A percentile compares a stretch with the other conserved stretches of the same genome.
These are phyloP conservation scores for Aquilaria agallochum DNA, from an alignment of 441 rosid species.

Conservation along the genomic window DNA sequence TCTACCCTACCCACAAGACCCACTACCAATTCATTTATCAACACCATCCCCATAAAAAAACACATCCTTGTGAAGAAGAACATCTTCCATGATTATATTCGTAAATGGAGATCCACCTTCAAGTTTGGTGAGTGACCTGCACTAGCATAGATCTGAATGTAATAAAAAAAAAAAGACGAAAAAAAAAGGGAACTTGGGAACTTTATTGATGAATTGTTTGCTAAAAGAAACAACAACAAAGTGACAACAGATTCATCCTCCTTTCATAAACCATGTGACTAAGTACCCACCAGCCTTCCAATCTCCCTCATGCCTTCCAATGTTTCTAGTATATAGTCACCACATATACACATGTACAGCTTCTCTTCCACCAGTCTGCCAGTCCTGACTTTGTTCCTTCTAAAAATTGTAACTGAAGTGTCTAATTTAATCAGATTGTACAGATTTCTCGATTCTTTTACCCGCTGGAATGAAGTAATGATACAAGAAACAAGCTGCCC, in stretches of 20 bases:
- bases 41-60: neutral
- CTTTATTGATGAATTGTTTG: conserved; percentile 37
- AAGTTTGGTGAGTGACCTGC: too few relatives aligned
- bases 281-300: conserved; percentile 37
- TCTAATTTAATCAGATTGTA: conserved; percentile 34
- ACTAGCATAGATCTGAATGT: too few relatives aligned
- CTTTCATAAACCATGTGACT: conserved; percentile 35
- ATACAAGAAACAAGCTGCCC: conserved; percentile 42
- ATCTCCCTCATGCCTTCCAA: conserved; percentile 38
- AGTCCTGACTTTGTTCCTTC: conserved; percentile 24
- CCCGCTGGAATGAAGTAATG: conserved; percentile 24
- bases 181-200: conserved; percentile 19
- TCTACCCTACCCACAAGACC: neutral
- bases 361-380: conserved; percentile 37
- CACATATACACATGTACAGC: conserved; percentile 49
- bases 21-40: neutral
- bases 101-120: neutral
- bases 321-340: conserved; percentile 44
- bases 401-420: conserved; percentile 21
- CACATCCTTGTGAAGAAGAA: neutral
- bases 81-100: conserved; percentile 1
- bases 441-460: conserved; percentile 17
- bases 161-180: neutral
- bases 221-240: conserved; percentile 28
- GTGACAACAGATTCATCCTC: conserved; percentile 37